These are phyloP conservation scores for Leishmania aethiopica DNA, from an alignment of 208 protist genomes.

Conservation along the genomic window DNA sequence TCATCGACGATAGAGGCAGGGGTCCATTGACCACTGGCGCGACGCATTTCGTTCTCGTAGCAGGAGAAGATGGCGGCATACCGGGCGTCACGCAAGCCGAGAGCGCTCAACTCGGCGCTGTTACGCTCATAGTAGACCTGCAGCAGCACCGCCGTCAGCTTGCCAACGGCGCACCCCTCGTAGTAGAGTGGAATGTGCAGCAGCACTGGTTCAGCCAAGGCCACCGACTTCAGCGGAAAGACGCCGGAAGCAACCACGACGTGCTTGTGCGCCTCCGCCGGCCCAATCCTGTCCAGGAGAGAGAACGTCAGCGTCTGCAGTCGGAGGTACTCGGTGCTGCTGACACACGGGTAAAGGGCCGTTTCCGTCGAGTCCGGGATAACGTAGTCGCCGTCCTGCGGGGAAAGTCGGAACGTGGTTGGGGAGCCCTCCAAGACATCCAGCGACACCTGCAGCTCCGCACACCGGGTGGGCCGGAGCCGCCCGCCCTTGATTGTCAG, in stretches of 20 bases:
- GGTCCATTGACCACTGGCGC: slow-evolving; percentile 31
- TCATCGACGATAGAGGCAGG: slow-evolving; percentile 32
- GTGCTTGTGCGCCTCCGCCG: slow-evolving; percentile 19
- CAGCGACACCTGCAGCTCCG: slow-evolving; percentile 46
- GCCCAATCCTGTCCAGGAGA: slow-evolving; percentile 38
- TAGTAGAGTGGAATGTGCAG: slow-evolving; percentile 64
- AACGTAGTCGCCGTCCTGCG: slow-evolving; percentile 32
- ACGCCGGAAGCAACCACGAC: slow-evolving; percentile 54
- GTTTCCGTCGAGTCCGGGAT: slow-evolving; percentile 26
- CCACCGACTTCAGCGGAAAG: slow-evolving; percentile 62
- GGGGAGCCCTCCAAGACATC: slow-evolving; percentile 56
- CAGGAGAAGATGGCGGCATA: slow-evolving; percentile 47
- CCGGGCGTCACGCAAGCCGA: slow-evolving; percentile 34
- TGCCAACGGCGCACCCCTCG: slow-evolving; percentile 49
- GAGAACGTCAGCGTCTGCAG: slow-evolving; percentile 67
- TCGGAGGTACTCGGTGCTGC: slow-evolving; percentile 55
- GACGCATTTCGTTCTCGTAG: slow-evolving; percentile 65
- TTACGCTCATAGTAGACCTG: slow-evolving; percentile 56
- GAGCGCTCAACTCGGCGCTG: slow-evolving; percentile 38
- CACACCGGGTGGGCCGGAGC: slow-evolving; percentile 35
- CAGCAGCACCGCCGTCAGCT: slow-evolving; percentile 39
- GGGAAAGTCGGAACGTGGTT: slow-evolving; percentile 21
- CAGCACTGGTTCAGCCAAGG: slow-evolving; percentile 37
- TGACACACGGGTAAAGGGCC: slow-evolving; percentile 48
- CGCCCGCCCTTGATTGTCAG: slow-evolving; percentile 39